Percentiles rank a stretch among this genome's conserved stretches.
Evolutionary conservation across 352 stramenopile genomes (phyloP).

Genomic region (Phytophthora aleatoria): DNA sequence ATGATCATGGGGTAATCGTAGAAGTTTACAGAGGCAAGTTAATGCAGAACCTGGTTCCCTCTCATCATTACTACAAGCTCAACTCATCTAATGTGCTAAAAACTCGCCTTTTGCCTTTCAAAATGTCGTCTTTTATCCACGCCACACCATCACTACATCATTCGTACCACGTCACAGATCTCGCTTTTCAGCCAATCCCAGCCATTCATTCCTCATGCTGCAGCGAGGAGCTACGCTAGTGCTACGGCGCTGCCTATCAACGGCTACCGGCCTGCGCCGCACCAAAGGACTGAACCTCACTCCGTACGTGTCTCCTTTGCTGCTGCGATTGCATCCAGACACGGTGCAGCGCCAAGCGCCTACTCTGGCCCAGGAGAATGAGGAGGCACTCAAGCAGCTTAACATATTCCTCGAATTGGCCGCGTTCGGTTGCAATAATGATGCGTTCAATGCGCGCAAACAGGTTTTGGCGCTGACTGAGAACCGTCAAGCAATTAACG

Average conservation of each 20-base stretch:
- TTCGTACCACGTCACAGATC: slow-evolving; percentile 14
- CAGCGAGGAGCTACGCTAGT: slow-evolving; percentile 14
- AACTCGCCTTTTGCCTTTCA: too few species aligned
- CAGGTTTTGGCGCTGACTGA: slow-evolving; percentile 47
- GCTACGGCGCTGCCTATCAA: slow-evolving; percentile 25
- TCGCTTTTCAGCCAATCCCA: slow-evolving; percentile 21
- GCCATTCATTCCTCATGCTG: slow-evolving; percentile 20
- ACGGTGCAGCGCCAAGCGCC: slow-evolving; percentile 56
- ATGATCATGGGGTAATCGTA: too few species aligned
- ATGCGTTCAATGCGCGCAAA: slow-evolving; percentile 58
- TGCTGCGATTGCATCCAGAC: slow-evolving; percentile 75
- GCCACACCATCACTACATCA: neutral
- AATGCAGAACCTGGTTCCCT: too few species aligned
- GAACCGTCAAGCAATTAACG: slow-evolving; percentile 4
- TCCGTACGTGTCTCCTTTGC: slow-evolving; percentile 64
- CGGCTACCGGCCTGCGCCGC: slow-evolving; percentile 4
- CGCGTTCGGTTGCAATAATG: slow-evolving; percentile 68
- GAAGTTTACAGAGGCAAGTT: too few species aligned
- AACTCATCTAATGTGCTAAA: too few species aligned
- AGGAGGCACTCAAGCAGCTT: slow-evolving; percentile 78
- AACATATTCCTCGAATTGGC: slow-evolving; percentile 80
- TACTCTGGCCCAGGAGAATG: slow-evolving; percentile 54
- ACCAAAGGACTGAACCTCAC: slow-evolving; percentile 60
- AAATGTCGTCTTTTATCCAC: too few species aligned
- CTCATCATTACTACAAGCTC: too few species aligned